A percentile compares a stretch with the other conserved stretches of the same genome.
These are phyloP conservation scores for Pascua sp. DNA, from an alignment of 1,284 basidiomycete species.

Conservation along the genomic window DNA sequence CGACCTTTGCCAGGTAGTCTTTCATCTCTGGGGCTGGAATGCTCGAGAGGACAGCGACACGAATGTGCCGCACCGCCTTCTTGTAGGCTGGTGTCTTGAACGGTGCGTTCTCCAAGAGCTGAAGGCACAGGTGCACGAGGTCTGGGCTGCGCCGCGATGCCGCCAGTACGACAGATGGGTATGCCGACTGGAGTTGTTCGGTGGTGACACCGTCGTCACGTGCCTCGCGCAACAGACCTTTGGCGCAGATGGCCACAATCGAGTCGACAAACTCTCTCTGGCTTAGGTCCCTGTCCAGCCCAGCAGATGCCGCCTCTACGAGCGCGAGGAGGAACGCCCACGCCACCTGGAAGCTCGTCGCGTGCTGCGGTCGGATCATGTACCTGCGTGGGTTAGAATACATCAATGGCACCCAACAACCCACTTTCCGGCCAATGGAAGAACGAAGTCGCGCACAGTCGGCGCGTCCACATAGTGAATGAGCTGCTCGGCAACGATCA, in stretches of 20 bases:
- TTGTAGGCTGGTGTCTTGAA: constrained; percentile 12
- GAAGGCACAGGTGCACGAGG: constrained; percentile 11
- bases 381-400: constrained; percentile 22
- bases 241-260: constrained; percentile 21
- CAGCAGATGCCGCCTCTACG: constrained; percentile 17
- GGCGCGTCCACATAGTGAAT: constrained; percentile 21
- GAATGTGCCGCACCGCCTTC: constrained; percentile 15
- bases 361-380: constrained; percentile 19
- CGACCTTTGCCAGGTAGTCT: constrained; percentile 27
- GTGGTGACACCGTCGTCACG: constrained; percentile 19
- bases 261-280: constrained; percentile 27
- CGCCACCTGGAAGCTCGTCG: constrained; percentile 34
- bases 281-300: constrained; percentile 5
- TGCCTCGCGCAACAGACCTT: constrained; percentile 26
- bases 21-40: constrained; percentile 15
- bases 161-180: constrained; percentile 20
- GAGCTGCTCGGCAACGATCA: constrained; percentile 31
- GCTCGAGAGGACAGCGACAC: constrained; percentile 19
- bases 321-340: constrained; percentile 32
- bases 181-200: constrained; percentile 31
- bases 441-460: constrained; percentile 16
- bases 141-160: constrained; percentile 16
- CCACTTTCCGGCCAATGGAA: constrained; percentile 28
- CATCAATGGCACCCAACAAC: background rate
- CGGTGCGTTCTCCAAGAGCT: constrained; percentile 3